Evolutionary conservation across 306 rosid species (phyloP), one percentile per base, ranked within the genome.

Genomic region (Cicer chorassanicum): DNA sequence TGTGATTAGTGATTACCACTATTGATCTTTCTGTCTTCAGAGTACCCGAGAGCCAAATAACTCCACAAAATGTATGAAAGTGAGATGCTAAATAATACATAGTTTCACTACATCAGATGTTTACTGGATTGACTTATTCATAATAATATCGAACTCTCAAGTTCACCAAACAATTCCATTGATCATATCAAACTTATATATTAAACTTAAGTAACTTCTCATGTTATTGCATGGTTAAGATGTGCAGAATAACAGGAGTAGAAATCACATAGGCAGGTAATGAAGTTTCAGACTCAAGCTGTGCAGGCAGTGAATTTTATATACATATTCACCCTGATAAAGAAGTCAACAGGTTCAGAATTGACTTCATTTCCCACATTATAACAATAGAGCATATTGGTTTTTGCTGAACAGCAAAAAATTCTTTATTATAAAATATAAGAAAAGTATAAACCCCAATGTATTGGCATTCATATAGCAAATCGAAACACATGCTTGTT

Each of bases 81-180:
- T 73, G 64, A 53, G 13, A 55, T n/a, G 42, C 65, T 50, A 50
- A 50, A 14, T n/a, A 50, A 14, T 24, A 7, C 12, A 24, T 15
- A 72, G 13, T 54, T 55, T 56, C 54, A 40, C 13, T 3, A 12
- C 24, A 42, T 55, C 11, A 9, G 18, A 40, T 44, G 55, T 54
- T 19, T 19, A 71, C 29, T n/a, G 50, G 50, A 51, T 16, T 51
- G 59, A 14, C 46, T 67, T 67, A 24, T 45, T 41, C 61, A 19
- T 46, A 40, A 38, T 46, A 60, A 39, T 39, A 48, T 39, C 45
- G 8, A 9, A 57, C 13, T 9, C 49, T 42, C 9, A 16, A 21
- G 60, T 65, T 69, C 65, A 46, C 53, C 5, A 77, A 42, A 61
- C 21, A 21, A 16, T 46, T 6, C 15, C 21, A 13, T 78, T 61